Evolutionary conservation across 2,329 filamentous ascomycete genomes (phyloP), one percentile per base, ranked within the genome.

Genomic region (Diaporthe batatas): DNA sequence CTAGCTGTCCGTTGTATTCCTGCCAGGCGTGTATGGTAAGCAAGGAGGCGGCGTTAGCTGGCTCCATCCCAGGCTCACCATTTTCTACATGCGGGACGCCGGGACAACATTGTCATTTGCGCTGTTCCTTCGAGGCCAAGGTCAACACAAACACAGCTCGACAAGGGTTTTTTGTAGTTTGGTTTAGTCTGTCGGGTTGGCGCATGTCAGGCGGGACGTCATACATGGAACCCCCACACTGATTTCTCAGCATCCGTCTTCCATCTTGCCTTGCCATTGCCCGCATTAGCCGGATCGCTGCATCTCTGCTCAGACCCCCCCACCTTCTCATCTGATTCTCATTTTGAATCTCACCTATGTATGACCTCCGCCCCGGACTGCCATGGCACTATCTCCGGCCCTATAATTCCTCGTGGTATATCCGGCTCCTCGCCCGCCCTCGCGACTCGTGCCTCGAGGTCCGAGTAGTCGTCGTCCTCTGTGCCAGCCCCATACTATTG

Each of bases 341-440:
- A 65, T 51, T 65, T 51, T 36, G 42, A 8, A 29, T 65, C 59
- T 36, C 59, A 49, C 59, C 59, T n/a, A n/a, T n/a, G n/a, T n/a
- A n/a, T n/a, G n/a, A n/a, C n/a, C n/a, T n/a, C 29, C 5, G 36
- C 36, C 12, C 12, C 42, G 59, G 44, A 34, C 10, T 49, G 44
- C 10, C 29, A 29, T 39, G 36, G 49, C 49, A 36, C 42, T 65
- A 65, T 65, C 36, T 65, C 36, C 59, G 34, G 34, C 11, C 5
- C 18, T 49, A 18, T 11, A 7, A 39, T n/a, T 42, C 11, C 36
- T 39, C 36, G 2, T 3, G 29, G 29, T 14, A 12, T 39, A 18
- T 23, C 8, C 16, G 6, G 21, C 39, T 32, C 36, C 36, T 29
- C 1, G 7, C 1, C 14, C 21, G n/a, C 5, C 6, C 16, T 25